These are phyloP conservation scores for Talaromyces sp. DNA, from an alignment of 2,329 filamentous ascomycete genomes.

Conservation along the genomic window DNA sequence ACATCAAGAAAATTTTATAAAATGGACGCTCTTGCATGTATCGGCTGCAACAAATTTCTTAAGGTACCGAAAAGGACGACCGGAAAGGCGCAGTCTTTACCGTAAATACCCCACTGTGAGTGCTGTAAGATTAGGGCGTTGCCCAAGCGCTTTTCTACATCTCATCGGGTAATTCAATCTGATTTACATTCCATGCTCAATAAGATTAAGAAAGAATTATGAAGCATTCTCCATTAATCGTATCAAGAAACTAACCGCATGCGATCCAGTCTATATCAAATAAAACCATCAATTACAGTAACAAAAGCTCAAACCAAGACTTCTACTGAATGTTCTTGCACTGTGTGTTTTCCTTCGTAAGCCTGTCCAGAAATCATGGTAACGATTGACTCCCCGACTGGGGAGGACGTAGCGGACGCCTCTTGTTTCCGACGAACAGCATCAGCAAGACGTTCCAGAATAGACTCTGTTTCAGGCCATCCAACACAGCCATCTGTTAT, in stretches of 20 bases:
- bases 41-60: too few relatives aligned
- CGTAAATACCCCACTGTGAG: too few relatives aligned
- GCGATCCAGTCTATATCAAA: neutral
- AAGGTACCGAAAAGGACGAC: too few relatives aligned
- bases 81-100: too few relatives aligned
- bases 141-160: too few relatives aligned
- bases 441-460: neutral
- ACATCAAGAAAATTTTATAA: too few relatives aligned
- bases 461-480: constrained; percentile 3
- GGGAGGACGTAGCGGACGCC: constrained; percentile 4
- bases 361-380: neutral
- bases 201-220: too few relatives aligned
- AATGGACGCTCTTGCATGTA: too few relatives aligned
- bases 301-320: constrained; percentile 6
- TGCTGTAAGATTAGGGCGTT: too few relatives aligned
- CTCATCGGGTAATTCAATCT: too few relatives aligned
- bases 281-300: too few relatives aligned
- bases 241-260: neutral
- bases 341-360: neutral
- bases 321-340: constrained; percentile 6
- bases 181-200: too few relatives aligned
- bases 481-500: constrained; percentile 5
- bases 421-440: constrained; percentile 1
- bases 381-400: neutral
- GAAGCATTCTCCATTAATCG: neutral